Base-by-base conservation (phyloP, 805 yeast species). In the Sugiyamaella chiloensis region DNA sequence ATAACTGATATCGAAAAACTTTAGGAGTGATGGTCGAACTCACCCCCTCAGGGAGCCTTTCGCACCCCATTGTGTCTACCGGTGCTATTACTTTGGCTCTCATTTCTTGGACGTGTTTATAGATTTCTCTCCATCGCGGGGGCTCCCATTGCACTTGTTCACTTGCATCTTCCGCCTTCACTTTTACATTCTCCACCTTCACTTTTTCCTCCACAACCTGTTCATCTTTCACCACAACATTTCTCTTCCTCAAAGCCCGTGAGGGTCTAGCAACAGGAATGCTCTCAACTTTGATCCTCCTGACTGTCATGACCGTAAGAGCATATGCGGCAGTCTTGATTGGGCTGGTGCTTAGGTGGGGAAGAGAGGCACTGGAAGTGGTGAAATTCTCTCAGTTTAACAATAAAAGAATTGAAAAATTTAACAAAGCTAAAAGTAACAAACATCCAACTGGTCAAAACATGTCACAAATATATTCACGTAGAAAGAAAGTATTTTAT, bases 51-150 rank as follows among this genome's bases (percentile, higher is more conserved):
- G 80, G 80, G 7, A 78, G 62, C 41, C 72, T 71, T 20, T 85
- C 89, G 63, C 96, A 88, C 4, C 97, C 97, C 76, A 87, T 80
- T 0, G 81, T 73, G 61, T 90, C 97, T 1, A 90, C 97, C 0
- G 97, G 96, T 0, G 97, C 80, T n/a, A 67, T 64, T 11, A 83
- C 72, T 43, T 72, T 71, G 2, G 73, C 56, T 50, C 97, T 72
- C 93, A 88, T 85, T 19, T 65, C 67, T 46, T 81, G 80, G 27
- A 89, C 62, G 17, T 50, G 49, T 1, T 42, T 46, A 30, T 62
- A 54, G 7, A 64, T 55, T 16, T 50, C 49, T 9, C 49, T 27
- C 67, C 68, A 66, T 48, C 57, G 36, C 4, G 50, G 45, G 3
- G 69, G 69, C 9, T 41, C 42, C 45, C 45, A 35, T 12, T 40